Evolutionary conservation across 2,329 filamentous ascomycete species (phyloP).

Genomic region (Pseudopyrenochaeta lycopersici): DNA sequence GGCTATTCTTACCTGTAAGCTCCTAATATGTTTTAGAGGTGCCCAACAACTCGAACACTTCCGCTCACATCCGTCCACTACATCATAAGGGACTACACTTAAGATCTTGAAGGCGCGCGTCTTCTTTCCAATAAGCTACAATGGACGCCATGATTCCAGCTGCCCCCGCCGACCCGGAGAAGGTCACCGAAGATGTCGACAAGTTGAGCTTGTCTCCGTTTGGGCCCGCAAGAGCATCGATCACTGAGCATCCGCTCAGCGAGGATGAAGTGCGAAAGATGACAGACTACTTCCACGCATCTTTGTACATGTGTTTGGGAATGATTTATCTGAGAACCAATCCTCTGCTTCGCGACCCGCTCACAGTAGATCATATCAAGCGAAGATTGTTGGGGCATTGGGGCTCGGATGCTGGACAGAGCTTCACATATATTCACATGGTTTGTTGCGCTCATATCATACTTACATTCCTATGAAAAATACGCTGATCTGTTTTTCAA

Average conservation of each 20-base stretch:
- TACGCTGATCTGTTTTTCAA: not conserved
- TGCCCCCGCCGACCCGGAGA: conserved; percentile 32
- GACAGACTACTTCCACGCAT: conserved; percentile 77
- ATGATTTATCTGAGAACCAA: conserved; percentile 84
- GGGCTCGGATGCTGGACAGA: conserved; percentile 81
- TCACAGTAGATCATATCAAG: conserved; percentile 76
- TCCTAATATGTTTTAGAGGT: not conserved
- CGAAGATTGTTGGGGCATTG: conserved; percentile 78
- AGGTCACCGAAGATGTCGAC: conserved; percentile 38
- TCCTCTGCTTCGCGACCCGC: conserved; percentile 73
- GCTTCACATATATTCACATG: conserved; percentile 84
- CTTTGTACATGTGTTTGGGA: conserved; percentile 77
- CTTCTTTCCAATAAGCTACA: conserved; percentile 9
- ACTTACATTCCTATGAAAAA: too few species aligned
- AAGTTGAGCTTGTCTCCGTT: conserved; percentile 64
- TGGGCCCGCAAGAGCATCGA: conserved; percentile 71
- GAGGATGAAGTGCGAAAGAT: conserved; percentile 73
- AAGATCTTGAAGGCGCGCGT: conserved; percentile 5
- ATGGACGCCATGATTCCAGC: conserved; percentile 37
- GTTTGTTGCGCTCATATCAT: not conserved
- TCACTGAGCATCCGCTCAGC: conserved; percentile 68
- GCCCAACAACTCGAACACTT: conserved; percentile 2
- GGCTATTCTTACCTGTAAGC: not conserved
- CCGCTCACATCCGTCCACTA: conserved; percentile 4
- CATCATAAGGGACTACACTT: conserved; percentile 6